Percentiles rank a stretch among this genome's conserved stretches.
phyloP scores from a whole-genome alignment of 2,329 filamentous ascomycete genomes.

The Rhytidhysteron rufulum region DNA sequence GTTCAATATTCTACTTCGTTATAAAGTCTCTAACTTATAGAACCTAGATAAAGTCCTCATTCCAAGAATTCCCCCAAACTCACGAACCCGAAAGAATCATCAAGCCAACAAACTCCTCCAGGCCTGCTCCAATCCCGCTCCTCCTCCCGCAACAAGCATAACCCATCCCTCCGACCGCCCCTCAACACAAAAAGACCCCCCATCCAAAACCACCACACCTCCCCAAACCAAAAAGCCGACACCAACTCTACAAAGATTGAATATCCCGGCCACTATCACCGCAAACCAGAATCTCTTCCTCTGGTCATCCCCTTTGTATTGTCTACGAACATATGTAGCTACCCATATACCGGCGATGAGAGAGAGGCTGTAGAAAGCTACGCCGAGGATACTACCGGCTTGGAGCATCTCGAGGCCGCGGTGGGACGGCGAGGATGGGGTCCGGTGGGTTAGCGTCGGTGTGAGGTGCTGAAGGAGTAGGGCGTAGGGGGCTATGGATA shows the following conservation, averaged over 20 bases:
- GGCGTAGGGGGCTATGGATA: slow-evolving; percentile 1
- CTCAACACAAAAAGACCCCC: background rate
- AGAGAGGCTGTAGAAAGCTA: background rate
- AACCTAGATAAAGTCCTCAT: too few relatives aligned
- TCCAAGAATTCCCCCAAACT: too few relatives aligned
- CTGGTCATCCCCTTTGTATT: background rate
- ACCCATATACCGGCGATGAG: background rate
- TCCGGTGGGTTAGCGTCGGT: background rate
- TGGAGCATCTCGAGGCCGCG: background rate
- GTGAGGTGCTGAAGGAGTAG: background rate
- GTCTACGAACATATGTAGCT: background rate
- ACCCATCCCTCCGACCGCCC: background rate
- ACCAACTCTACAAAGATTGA: background rate
- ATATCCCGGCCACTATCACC: background rate
- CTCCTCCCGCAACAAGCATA: too few relatives aligned
- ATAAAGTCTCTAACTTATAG: too few relatives aligned
- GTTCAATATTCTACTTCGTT: too few relatives aligned
- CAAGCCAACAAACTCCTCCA: too few relatives aligned
- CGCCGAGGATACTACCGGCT: background rate
- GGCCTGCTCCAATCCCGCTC: too few relatives aligned
- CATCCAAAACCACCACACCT: background rate
- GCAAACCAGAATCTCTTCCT: background rate
- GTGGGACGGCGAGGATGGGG: background rate
- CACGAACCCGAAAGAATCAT: too few relatives aligned
- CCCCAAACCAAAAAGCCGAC: slow-evolving; percentile 1